Base-by-base conservation (phyloP, 2,329 filamentous ascomycete genomes). In the Claviceps quebecensis region DNA sequence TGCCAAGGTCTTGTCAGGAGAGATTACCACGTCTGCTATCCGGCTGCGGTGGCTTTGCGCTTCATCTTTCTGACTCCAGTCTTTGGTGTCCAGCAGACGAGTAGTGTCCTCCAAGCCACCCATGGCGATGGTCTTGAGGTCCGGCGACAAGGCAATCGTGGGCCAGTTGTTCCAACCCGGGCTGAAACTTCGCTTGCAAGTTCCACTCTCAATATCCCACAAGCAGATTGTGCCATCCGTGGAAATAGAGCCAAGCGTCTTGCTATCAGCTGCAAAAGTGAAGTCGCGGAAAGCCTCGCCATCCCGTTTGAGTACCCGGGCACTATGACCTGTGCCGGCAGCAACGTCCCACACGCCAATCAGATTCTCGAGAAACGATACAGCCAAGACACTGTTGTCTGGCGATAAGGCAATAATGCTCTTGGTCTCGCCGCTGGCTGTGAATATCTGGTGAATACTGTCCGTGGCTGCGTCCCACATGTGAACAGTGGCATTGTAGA, bases 161-260 rank as follows among this genome's bases (percentile, higher is more conserved):
- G 53, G 53, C 53, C 53, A 54, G 37, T 54, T 54, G 40, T 50
- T 54, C 53, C 53, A 54, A 37, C 53, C 53, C 16, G 53, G 53
- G 37, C 53, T 54, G 36, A 54, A 54, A 47, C 47, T 52, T 37
- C 40, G 47, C 44, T 46, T 43, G 22, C 53, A 54, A 36, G 40
- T 52, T 26, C 50, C 53, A 41, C 50, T 54, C 47, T 50, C 50
- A 11, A 54, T 49, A 7, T 54, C 53, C 53, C 53, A 54, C 9
- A 54, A 39, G 22, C 53, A 52, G 26, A 54, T 50, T 3, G 53
- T 54, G 39, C 53, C 53, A 22, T 54, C 50, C 13, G 47, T 54
- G 16, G 53, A 52, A 23, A 54, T 48, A 6, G 53, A 54, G 6
- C 38, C 53, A 16, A 54, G 53, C 38, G 48, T 52, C 41, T 46